These are phyloP conservation scores for Aureobasidium sp. DNA, from an alignment of 2,329 filamentous ascomycete genomes.

Conservation along the genomic window DNA sequence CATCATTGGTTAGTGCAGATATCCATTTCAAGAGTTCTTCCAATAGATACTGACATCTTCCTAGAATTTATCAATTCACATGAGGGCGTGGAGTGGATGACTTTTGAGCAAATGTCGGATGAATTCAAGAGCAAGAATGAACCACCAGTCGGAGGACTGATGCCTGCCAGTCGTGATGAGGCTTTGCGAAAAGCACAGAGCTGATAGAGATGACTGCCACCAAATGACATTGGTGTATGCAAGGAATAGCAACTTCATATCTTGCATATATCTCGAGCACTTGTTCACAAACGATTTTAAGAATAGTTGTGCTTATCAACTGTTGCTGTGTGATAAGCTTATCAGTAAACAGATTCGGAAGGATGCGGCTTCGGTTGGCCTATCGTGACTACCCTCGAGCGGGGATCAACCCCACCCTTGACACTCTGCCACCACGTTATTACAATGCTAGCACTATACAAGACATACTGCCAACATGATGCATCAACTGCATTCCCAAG, in stretches of 20 bases:
- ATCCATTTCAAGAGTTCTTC: background rate
- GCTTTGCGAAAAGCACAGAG: background rate
- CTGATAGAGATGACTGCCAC: background rate
- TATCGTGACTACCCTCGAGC: background rate
- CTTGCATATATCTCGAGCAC: too few species aligned
- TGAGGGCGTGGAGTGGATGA: constrained; percentile 57
- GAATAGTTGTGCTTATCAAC: background rate
- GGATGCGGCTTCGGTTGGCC: background rate
- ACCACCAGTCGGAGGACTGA: constrained; percentile 48
- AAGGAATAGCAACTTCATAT: too few species aligned
- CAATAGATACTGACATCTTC: constrained; percentile 38
- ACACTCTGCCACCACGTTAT: background rate
- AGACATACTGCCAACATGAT: background rate
- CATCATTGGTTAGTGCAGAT: constrained; percentile 25
- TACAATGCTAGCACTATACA: background rate
- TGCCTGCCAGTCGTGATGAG: constrained; percentile 40
- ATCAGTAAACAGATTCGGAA: background rate
- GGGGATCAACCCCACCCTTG: background rate
- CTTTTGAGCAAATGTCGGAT: constrained; percentile 62
- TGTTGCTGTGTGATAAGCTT: background rate
- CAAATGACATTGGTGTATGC: too few species aligned
- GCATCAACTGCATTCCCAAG: too few species aligned
- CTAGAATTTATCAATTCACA: constrained; percentile 57
- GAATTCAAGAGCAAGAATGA: constrained; percentile 61
- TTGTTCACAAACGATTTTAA: too few species aligned